Conservation (phyloP, 352 stramenopile genomes). For the Phytophthora sojae region DNA sequence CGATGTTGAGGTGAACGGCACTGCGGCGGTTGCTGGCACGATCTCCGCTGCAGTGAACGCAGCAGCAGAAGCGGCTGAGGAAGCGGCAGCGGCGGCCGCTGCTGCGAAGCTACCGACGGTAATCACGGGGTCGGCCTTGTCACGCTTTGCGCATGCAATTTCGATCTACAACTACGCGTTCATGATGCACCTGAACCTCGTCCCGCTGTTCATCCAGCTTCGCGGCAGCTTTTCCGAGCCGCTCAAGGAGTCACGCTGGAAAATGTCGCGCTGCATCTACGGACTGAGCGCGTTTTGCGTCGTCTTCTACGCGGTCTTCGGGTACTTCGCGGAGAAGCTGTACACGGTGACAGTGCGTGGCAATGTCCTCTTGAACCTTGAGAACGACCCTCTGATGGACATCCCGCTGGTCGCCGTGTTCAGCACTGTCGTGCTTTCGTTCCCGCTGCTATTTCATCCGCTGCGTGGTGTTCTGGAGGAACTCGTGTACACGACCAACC, state of each 20-base stretch:
- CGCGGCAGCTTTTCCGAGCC: conserved; percentile 66
- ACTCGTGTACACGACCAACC: conserved; percentile 53
- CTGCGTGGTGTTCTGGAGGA: conserved; percentile 70
- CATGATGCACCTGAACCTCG: conserved; percentile 86
- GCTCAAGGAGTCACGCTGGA: conserved; percentile 48
- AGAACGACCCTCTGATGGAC: conserved; percentile 75
- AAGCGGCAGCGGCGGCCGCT: conserved; percentile 10
- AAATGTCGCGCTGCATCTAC: conserved; percentile 66
- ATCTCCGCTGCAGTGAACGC: conserved; percentile 24
- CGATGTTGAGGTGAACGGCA: conserved; percentile 12
- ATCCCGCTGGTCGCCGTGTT: conserved; percentile 75
- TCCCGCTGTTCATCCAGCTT: conserved; percentile 78
- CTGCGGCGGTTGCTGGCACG: conserved; percentile 1
- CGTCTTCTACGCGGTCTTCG: conserved; percentile 70
- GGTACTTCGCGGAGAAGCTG: conserved; percentile 55
- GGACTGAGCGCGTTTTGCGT: conserved; percentile 62
- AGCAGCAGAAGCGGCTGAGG: conserved; percentile 20
- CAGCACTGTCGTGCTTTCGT: conserved; percentile 76
- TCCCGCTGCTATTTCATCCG: conserved; percentile 79
- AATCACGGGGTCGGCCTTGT: conserved; percentile 43
- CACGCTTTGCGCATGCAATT: conserved; percentile 58
- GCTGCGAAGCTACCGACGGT: conserved; percentile 40
- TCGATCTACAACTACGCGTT: conserved; percentile 90
- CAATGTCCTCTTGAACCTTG: conserved; percentile 85
- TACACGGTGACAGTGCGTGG: conserved; percentile 65